phyloP scores from a whole-genome alignment of 2,329 filamentous ascomycete species.

The Fusarium tjaetaba region DNA sequence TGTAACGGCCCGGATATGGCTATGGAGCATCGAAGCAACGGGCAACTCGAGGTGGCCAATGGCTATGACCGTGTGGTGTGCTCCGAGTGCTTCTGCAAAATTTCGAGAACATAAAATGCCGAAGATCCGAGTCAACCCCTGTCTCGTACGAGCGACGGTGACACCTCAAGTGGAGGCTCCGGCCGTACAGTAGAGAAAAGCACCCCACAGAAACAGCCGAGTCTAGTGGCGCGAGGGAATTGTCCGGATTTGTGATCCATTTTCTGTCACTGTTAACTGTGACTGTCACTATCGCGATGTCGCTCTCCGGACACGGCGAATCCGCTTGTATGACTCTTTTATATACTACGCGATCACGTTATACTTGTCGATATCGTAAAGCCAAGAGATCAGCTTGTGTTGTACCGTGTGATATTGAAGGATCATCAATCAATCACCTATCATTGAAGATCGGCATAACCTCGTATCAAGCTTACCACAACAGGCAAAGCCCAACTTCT shows the following conservation, averaged over 20 bases:
- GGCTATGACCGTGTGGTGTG: conserved; percentile 12
- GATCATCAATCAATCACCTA: background rate
- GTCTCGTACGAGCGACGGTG: conserved; percentile 38
- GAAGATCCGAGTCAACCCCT: conserved; percentile 28
- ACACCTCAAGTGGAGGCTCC: conserved; percentile 14
- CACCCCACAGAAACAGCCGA: conserved; percentile 28
- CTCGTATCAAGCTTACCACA: background rate
- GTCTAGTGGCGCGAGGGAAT: conserved; percentile 18
- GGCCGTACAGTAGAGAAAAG: background rate
- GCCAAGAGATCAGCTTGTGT: background rate
- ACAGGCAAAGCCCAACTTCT: background rate
- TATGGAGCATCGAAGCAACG: conserved; percentile 3
- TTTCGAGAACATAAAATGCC: conserved; percentile 40
- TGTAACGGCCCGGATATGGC: conserved; percentile 36
- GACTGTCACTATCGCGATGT: conserved; percentile 6
- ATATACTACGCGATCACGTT: background rate
- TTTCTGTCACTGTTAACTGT: background rate
- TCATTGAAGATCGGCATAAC: background rate
- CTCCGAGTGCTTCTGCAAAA: conserved; percentile 15
- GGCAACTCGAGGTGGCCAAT: conserved; percentile 14
- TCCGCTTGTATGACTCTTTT: conserved; percentile 5
- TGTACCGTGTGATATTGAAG: background rate
- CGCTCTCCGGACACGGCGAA: conserved; percentile 16
- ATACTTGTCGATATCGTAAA: background rate
- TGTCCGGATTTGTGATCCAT: background rate